These are phyloP conservation scores for Zymoseptoria brevis DNA, from an alignment of 2,329 filamentous ascomycete genomes.

Conservation along the genomic window DNA sequence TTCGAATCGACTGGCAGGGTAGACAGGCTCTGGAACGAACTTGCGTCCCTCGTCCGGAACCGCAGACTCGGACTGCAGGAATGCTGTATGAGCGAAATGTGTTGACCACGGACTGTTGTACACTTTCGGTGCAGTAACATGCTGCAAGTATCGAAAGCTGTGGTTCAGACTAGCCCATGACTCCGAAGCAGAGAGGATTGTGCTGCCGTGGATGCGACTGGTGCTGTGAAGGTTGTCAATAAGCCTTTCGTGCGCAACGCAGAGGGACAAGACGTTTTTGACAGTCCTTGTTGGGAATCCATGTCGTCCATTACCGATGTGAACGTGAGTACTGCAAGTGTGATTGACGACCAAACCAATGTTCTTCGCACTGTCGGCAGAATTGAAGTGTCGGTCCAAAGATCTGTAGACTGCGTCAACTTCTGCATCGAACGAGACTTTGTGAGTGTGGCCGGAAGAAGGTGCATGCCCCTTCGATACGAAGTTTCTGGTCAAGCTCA, in stretches of 20 bases:
- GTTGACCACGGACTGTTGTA: slow-evolving; percentile 12
- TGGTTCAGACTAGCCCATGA: background rate
- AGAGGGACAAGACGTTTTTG: slow-evolving; percentile 23
- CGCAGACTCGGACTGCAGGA: background rate
- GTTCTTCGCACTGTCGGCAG: background rate
- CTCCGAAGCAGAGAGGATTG: background rate
- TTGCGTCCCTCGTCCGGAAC: background rate
- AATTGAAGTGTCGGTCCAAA: slow-evolving; percentile 9
- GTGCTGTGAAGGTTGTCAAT: slow-evolving; percentile 22
- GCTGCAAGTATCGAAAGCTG: background rate
- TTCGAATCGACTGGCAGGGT: background rate
- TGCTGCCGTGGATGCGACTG: slow-evolving; percentile 12
- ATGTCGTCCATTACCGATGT: slow-evolving; percentile 23
- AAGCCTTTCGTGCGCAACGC: slow-evolving; percentile 24
- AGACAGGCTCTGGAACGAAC: background rate
- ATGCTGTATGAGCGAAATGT: slow-evolving; percentile 1
- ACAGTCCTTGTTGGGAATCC: slow-evolving; percentile 20
- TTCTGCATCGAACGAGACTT: slow-evolving; percentile 9
- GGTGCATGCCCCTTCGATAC: background rate
- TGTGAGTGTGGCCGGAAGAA: slow-evolving; percentile 3
- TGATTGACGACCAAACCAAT: slow-evolving; percentile 20
- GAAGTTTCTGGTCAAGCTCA: background rate
- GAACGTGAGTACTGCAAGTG: slow-evolving; percentile 25
- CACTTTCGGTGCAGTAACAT: background rate
- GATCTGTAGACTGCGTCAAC: slow-evolving; percentile 9